phyloP scores from a whole-genome alignment of 345 rosid genomes.

The Rhodomyrtus tomentosa region DNA sequence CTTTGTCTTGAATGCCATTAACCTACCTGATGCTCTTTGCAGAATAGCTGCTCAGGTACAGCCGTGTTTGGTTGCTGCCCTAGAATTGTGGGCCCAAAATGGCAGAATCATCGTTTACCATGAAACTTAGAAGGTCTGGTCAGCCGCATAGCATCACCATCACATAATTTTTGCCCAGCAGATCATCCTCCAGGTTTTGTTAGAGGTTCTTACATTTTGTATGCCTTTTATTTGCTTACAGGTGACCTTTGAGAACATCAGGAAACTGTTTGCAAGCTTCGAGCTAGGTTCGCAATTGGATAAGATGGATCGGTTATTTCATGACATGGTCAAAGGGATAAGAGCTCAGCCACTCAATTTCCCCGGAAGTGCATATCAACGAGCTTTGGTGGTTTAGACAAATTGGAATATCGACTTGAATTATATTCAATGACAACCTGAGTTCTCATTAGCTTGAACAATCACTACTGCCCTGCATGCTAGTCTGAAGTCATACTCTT shows the following conservation, averaged over 20 bases:
- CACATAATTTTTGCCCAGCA: neutral
- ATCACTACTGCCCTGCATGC: too few species aligned
- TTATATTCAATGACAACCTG: neutral
- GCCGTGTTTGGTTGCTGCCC: conserved; percentile 14
- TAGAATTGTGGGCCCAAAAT: conserved; percentile 17
- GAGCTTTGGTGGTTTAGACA: conserved; percentile 13
- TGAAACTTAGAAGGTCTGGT: conserved; percentile 12
- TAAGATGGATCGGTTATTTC: conserved; percentile 2
- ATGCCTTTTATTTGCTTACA: neutral
- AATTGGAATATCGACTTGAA: too few species aligned
- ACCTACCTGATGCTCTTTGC: conserved; percentile 17
- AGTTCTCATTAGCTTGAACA: neutral
- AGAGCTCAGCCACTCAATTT: conserved; percentile 26
- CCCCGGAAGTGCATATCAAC: conserved; percentile 27
- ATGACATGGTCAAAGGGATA: conserved; percentile 13
- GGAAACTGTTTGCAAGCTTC: conserved; percentile 19
- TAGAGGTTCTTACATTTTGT: neutral
- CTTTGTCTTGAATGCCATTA: conserved; percentile 13
- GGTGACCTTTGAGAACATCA: conserved; percentile 26
- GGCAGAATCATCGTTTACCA: conserved; percentile 7
- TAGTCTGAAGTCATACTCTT: too few species aligned
- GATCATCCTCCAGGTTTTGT: neutral
- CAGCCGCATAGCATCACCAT: too few species aligned
- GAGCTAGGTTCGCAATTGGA: conserved; percentile 21
- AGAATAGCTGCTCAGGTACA: conserved; percentile 15